Evolutionary conservation across 805 yeast genomes (phyloP).

Genomic region (Deakozyma indianensis): DNA sequence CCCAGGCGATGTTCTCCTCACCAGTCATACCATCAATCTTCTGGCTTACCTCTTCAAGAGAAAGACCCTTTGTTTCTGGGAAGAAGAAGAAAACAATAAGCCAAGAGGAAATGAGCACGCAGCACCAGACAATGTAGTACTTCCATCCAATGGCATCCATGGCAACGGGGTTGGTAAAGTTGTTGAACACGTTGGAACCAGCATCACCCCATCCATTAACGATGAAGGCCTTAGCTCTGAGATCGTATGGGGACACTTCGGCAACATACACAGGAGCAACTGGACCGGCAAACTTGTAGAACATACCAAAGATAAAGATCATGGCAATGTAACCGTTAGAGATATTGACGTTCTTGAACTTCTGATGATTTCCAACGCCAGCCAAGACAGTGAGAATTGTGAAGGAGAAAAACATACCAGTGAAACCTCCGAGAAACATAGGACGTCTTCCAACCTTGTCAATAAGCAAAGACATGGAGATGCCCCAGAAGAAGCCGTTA

Average conservation of each 20-base stretch:
- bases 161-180: constrained; percentile 26
- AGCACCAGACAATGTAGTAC: constrained; percentile 26
- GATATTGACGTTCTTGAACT: too few species aligned
- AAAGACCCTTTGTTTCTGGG: constrained; percentile 26
- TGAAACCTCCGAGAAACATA: constrained; percentile 8
- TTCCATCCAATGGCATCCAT: constrained; percentile 29
- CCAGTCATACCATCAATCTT: too few species aligned
- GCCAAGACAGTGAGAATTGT: too few species aligned
- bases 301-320: too few species aligned
- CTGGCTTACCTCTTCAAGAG: constrained; percentile 29
- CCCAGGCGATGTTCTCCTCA: too few species aligned
- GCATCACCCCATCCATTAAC: constrained; percentile 14
- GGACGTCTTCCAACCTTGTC: constrained; percentile 7
- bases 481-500: constrained; percentile 1
- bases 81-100: constrained; percentile 22
- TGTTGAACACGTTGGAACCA: constrained; percentile 16
- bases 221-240: constrained; percentile 29
- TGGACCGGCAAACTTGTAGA: too few species aligned
- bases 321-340: constrained; percentile 8
- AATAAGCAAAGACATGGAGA: constrained; percentile 5
- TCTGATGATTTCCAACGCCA: too few species aligned
- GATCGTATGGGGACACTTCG: constrained; percentile 15
- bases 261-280: constrained; percentile 9
- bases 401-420: constrained; percentile 6
- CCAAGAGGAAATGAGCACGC: constrained; percentile 18